A percentile compares a stretch with the other conserved stretches of the same genome.
Evolutionary conservation across 192 early-diverging fungal genomes (phyloP).

Genomic region (Backusella macrospora): DNA sequence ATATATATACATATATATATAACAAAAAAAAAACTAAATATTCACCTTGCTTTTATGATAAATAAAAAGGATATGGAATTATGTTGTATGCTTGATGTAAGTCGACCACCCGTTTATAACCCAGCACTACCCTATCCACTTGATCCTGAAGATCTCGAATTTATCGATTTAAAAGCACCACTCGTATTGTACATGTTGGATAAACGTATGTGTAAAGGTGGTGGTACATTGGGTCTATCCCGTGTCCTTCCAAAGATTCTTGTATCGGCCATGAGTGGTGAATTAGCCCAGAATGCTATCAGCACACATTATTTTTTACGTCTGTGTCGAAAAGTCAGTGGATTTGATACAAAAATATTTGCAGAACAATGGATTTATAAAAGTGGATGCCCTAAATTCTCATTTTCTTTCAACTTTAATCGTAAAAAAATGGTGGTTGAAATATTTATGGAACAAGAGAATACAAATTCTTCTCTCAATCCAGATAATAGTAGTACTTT

Average conservation of each 20-base stretch:
- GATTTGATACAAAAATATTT: slow-evolving; percentile 77
- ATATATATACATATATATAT: too few relatives aligned
- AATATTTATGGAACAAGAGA: slow-evolving; percentile 77
- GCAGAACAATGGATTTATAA: slow-evolving; percentile 94
- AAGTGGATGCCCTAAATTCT: slow-evolving; percentile 89
- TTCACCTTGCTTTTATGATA: too few relatives aligned
- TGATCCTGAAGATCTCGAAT: slow-evolving; percentile 65
- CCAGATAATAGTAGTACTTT: background rate
- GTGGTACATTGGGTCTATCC: slow-evolving; percentile 66
- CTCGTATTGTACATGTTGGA: slow-evolving; percentile 94
- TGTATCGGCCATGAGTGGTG: slow-evolving; percentile 71
- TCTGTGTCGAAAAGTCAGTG: slow-evolving; percentile 84
- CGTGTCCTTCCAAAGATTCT: slow-evolving; percentile 85
- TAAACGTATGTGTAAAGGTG: slow-evolving; percentile 77
- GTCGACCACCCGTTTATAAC: slow-evolving; percentile 86
- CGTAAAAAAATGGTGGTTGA: slow-evolving; percentile 97
- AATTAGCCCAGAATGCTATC: slow-evolving; percentile 58
- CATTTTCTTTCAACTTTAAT: slow-evolving; percentile 83
- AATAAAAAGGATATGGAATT: slow-evolving; percentile 77
- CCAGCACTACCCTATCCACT: slow-evolving; percentile 52
- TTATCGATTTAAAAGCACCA: slow-evolving; percentile 83
- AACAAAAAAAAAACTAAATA: background rate
- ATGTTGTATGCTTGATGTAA: slow-evolving; percentile 80
- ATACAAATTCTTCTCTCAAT: slow-evolving; percentile 51
- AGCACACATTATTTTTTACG: slow-evolving; percentile 76